phyloP scores from a whole-genome alignment of 495 filamentous ascomycete genomes.

The Glarea lozoyensis region DNA sequence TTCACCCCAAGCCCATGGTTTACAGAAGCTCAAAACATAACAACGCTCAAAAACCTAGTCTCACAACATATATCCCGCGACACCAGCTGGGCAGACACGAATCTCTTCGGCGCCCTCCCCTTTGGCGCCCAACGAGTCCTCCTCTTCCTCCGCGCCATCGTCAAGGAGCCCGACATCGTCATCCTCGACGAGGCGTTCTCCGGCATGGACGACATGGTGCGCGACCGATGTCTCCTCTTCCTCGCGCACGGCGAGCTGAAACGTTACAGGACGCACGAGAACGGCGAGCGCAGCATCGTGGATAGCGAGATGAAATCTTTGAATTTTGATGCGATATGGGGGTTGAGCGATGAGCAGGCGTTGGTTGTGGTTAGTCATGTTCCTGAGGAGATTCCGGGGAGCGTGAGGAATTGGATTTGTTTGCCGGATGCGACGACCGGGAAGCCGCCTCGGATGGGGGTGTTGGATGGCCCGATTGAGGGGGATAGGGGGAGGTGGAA shows the following conservation, averaged over 20 bases:
- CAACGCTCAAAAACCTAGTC: too few relatives aligned
- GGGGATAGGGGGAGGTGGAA: conserved; percentile 44
- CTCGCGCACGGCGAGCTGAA: conserved; percentile 52
- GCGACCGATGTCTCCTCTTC: conserved; percentile 76
- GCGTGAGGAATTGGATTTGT: conserved; percentile 71
- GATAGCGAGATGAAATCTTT: conserved; percentile 30
- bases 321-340: conserved; percentile 34
- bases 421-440: conserved; percentile 57
- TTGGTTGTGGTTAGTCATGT: conserved; percentile 82
- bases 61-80: background rate
- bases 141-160: conserved; percentile 76
- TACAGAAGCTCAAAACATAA: too few relatives aligned
- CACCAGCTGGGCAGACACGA: conserved; percentile 59
- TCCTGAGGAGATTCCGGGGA: conserved; percentile 79
- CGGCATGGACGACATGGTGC: conserved; percentile 73
- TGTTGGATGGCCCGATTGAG: conserved; percentile 45
- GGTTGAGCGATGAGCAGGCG: conserved; percentile 60
- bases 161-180: conserved; percentile 77
- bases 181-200: conserved; percentile 92
- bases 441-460: conserved; percentile 45
- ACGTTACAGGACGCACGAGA: conserved; percentile 3
- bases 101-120: conserved; percentile 63
- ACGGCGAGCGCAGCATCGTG: conserved; percentile 22
- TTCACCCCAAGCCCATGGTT: too few relatives aligned
- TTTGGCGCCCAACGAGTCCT: conserved; percentile 75